A percentile compares a stretch with the other conserved stretches of the same genome.
These are phyloP conservation scores for Clavispora fructus DNA, from an alignment of 805 yeast genomes.

Conservation along the genomic window DNA sequence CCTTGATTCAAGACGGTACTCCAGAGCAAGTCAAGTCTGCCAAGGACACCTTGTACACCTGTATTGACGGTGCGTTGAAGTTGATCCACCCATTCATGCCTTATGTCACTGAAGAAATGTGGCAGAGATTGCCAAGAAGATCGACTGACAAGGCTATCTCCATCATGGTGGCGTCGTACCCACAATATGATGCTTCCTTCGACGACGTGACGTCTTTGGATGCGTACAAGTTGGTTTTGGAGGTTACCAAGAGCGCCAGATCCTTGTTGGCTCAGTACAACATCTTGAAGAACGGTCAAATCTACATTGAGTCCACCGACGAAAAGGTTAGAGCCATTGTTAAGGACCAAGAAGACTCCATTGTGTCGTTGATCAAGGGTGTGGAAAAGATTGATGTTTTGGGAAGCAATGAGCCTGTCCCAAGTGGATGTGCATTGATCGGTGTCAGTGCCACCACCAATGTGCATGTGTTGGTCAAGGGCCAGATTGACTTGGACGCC, in stretches of 20 bases:
- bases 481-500: constrained; percentile 86
- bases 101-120: constrained; percentile 92
- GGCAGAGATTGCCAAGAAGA: constrained; percentile 96
- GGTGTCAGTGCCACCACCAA: constrained; percentile 76
- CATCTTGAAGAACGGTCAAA: constrained; percentile 82
- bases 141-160: constrained; percentile 62
- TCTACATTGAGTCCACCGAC: constrained; percentile 68
- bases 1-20: constrained; percentile 86
- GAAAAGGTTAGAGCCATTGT: constrained; percentile 48
- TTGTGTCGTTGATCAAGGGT: constrained; percentile 87
- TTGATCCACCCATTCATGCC: constrained; percentile 99
- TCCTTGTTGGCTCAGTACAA: constrained; percentile 87
- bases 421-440: constrained; percentile 85
- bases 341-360: constrained; percentile 71
- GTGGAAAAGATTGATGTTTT: constrained; percentile 72
- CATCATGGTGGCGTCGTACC: constrained; percentile 77
- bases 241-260: constrained; percentile 85
- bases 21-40: constrained; percentile 82
- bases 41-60: constrained; percentile 86
- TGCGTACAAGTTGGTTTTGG: constrained; percentile 80
- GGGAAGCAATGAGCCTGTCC: constrained; percentile 49
- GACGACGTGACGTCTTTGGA: constrained; percentile 60
- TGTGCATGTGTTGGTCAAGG: constrained; percentile 90
- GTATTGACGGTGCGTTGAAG: constrained; percentile 85
- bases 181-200: constrained; percentile 55